Percentiles rank a stretch among this genome's conserved stretches.
These are phyloP conservation scores for Diaporthe citri DNA, from an alignment of 2,329 filamentous ascomycete species.

Conservation along the genomic window DNA sequence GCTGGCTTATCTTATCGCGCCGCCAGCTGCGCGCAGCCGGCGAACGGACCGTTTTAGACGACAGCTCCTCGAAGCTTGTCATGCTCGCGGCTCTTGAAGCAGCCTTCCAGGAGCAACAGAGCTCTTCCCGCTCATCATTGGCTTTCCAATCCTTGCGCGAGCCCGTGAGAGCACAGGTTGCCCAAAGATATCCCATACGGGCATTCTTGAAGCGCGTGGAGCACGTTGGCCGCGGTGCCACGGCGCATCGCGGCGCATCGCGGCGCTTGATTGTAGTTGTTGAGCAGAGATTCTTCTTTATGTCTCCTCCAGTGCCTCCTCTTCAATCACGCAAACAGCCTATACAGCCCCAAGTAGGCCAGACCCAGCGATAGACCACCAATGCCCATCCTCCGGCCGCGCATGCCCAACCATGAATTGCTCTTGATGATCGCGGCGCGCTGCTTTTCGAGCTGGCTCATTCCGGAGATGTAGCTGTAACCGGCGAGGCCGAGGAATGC, in stretches of 20 bases:
- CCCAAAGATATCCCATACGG: too few species aligned
- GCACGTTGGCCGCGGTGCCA: not conserved
- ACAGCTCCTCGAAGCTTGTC: not conserved
- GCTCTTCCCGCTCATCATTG: too few species aligned
- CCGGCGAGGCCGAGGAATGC: constrained; percentile 81
- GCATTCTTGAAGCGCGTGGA: not conserved
- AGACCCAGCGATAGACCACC: constrained; percentile 75
- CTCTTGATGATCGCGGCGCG: constrained; percentile 75
- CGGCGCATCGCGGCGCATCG: too few species aligned
- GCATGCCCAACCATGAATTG: constrained; percentile 79
- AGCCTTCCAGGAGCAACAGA: not conserved
- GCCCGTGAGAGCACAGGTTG: not conserved
- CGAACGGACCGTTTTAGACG: constrained; percentile 32
- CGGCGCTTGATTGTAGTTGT: not conserved
- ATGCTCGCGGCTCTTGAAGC: not conserved
- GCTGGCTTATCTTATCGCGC: constrained; percentile 38
- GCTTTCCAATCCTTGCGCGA: not conserved
- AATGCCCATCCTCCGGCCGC: constrained; percentile 76
- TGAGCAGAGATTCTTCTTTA: constrained; percentile 14
- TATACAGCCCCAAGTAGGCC: constrained; percentile 78
- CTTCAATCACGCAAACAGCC: constrained; percentile 66
- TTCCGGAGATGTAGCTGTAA: constrained; percentile 84
- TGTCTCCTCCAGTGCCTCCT: too few species aligned
- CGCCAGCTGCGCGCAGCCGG: constrained; percentile 30
- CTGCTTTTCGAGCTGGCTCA: constrained; percentile 77